phyloP scores from a whole-genome alignment of 2,329 filamentous ascomycete genomes.

The Aspergillus aculeatinus region DNA sequence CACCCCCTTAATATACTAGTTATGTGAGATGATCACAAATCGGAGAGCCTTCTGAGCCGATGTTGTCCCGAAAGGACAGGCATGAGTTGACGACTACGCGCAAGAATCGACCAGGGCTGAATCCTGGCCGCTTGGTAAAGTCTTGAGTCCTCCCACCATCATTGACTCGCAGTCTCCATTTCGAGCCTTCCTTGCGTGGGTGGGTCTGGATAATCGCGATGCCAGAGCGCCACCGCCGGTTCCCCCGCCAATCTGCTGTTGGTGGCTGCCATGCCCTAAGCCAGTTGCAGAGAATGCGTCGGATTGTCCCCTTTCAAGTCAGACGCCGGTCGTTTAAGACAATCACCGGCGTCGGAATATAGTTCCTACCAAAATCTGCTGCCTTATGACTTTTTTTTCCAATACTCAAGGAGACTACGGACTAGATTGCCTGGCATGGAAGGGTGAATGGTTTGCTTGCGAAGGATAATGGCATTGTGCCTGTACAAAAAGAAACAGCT shows the following conservation, averaged over 20 bases:
- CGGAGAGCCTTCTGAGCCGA: not conserved
- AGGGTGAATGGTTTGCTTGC: too few relatives aligned
- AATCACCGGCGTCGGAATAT: not conserved
- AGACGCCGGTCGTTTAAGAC: not conserved
- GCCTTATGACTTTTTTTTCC: not conserved
- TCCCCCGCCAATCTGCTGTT: not conserved
- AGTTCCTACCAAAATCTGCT: not conserved
- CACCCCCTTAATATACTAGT: too few relatives aligned
- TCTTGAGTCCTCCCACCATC: not conserved
- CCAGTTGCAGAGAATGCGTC: conserved; percentile 1
- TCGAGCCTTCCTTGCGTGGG: not conserved
- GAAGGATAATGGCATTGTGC: too few relatives aligned
- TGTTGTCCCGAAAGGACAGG: not conserved
- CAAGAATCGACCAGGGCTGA: not conserved
- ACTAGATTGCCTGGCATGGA: too few relatives aligned
- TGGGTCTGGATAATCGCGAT: not conserved
- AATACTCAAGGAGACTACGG: too few relatives aligned
- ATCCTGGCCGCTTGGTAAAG: not conserved
- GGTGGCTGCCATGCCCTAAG: not conserved
- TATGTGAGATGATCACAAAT: too few relatives aligned
- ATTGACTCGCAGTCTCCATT: not conserved
- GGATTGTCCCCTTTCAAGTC: not conserved
- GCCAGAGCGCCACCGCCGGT: not conserved
- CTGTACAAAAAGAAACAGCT: too few relatives aligned
- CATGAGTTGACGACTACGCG: not conserved